A percentile compares a stretch with the other conserved stretches of the same genome.
These are phyloP conservation scores for Rutstroemia sp. DNA, from an alignment of 2,329 filamentous ascomycete genomes.

Conservation along the genomic window DNA sequence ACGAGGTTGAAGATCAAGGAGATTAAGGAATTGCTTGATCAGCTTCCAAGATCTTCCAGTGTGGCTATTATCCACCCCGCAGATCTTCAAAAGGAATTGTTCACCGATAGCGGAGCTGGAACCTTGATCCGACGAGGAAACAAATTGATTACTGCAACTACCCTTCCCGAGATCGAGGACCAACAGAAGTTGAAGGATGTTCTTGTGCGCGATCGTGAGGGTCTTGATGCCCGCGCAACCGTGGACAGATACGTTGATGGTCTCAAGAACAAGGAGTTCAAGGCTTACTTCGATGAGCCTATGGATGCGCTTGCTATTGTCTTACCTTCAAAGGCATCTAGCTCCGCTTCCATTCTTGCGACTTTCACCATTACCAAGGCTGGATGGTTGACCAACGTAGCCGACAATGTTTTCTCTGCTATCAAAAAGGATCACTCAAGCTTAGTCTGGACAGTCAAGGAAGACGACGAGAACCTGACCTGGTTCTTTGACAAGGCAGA, in stretches of 20 bases:
- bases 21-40: slow-evolving; percentile 87
- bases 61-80: slow-evolving; percentile 97
- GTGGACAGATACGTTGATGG: slow-evolving; percentile 82
- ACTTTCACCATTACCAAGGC: slow-evolving; percentile 91
- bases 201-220: slow-evolving; percentile 72
- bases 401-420: slow-evolving; percentile 88
- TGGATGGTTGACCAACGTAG: slow-evolving; percentile 89
- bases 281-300: slow-evolving; percentile 87
- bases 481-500: slow-evolving; percentile 99
- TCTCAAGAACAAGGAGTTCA: slow-evolving; percentile 71
- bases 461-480: slow-evolving; percentile 90
- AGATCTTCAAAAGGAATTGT: slow-evolving; percentile 91
- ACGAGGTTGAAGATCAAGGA: slow-evolving; percentile 96
- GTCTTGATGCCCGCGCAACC: slow-evolving; percentile 72
- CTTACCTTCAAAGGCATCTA: slow-evolving; percentile 60
- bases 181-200: slow-evolving; percentile 72
- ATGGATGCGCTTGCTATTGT: slow-evolving; percentile 92
- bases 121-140: slow-evolving; percentile 88
- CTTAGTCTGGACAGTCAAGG: slow-evolving; percentile 93
- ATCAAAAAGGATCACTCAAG: slow-evolving; percentile 91
- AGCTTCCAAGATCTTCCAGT: slow-evolving; percentile 83
- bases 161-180: slow-evolving; percentile 68
- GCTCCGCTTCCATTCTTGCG: slow-evolving; percentile 71
- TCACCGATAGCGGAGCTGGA: slow-evolving; percentile 91
- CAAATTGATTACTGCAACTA: slow-evolving; percentile 70